These are phyloP conservation scores for Phyllosticta citriasiana DNA, from an alignment of 2,329 filamentous ascomycete genomes.

Conservation along the genomic window DNA sequence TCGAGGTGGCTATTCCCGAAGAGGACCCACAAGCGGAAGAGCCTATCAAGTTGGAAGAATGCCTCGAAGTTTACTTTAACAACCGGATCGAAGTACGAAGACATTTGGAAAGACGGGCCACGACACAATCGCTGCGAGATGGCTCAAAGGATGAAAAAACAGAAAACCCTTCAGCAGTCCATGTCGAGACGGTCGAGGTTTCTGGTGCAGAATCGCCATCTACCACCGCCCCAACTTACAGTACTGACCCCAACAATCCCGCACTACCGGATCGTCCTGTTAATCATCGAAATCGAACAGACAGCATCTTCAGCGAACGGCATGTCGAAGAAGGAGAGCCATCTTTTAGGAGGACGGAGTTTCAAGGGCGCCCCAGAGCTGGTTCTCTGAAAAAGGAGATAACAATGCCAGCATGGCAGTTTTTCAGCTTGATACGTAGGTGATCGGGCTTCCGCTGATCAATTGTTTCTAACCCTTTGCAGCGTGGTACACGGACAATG, in stretches of 20 bases:
- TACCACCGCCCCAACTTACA: slow-evolving; percentile 22
- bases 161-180: slow-evolving; percentile 16
- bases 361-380: slow-evolving; percentile 23
- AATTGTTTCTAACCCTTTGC: slow-evolving; percentile 10
- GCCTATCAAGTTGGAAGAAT: slow-evolving; percentile 75
- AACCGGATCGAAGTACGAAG: slow-evolving; percentile 81
- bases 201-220: slow-evolving; percentile 24
- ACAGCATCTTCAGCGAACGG: slow-evolving; percentile 41
- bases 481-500: slow-evolving; percentile 78
- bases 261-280: slow-evolving; percentile 22
- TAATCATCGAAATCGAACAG: slow-evolving; percentile 31
- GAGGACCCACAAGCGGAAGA: slow-evolving; percentile 56
- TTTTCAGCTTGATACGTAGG: slow-evolving; percentile 85
- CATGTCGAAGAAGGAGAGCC: slow-evolving; percentile 25
- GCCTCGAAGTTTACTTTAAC: slow-evolving; percentile 91
- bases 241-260: slow-evolving; percentile 15
- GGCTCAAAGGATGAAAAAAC: not conserved
- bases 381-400: slow-evolving; percentile 61
- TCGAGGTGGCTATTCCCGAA: slow-evolving; percentile 85
- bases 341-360: slow-evolving; percentile 35
- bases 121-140: slow-evolving; percentile 39
- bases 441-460: slow-evolving; percentile 14
- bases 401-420: slow-evolving; percentile 94
- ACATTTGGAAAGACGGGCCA: slow-evolving; percentile 55
- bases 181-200: slow-evolving; percentile 37